phyloP scores from a whole-genome alignment of 2,329 filamentous ascomycete genomes.

The Aspergillus alliaceus region DNA sequence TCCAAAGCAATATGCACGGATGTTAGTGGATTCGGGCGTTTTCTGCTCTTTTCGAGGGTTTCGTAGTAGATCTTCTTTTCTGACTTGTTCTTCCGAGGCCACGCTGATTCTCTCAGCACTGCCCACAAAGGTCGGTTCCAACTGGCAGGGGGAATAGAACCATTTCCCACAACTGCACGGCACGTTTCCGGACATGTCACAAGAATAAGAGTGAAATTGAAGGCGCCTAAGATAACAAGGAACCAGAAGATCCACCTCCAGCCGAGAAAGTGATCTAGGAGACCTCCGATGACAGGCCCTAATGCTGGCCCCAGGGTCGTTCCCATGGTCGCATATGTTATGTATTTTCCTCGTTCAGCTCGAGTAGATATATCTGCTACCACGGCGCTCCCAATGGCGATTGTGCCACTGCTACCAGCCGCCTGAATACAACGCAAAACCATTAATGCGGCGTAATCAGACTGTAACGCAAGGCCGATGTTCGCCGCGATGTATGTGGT shows the following conservation, averaged over 20 bases:
- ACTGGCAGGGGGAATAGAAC: constrained; percentile 23
- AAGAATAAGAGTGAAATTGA: constrained; percentile 55
- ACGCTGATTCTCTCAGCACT: not conserved
- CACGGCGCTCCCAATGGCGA: constrained; percentile 70
- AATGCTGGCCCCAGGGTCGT: constrained; percentile 53
- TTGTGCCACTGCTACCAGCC: constrained; percentile 61
- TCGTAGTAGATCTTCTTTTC: not conserved
- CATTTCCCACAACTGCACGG: constrained; percentile 39
- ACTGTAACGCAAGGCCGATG: constrained; percentile 38
- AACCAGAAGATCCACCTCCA: constrained; percentile 74
- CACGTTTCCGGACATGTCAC: constrained; percentile 56
- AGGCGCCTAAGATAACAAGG: constrained; percentile 52
- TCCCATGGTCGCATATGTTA: constrained; percentile 64
- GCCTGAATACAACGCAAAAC: constrained; percentile 39
- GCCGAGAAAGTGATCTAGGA: constrained; percentile 63
- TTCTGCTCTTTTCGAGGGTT: constrained; percentile 13
- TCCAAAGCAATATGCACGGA: constrained; percentile 32
- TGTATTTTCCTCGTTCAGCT: constrained; percentile 70
- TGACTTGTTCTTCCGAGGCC: not conserved
- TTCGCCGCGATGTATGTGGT: constrained; percentile 40
- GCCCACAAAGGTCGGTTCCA: constrained; percentile 25
- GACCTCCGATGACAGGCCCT: constrained; percentile 63
- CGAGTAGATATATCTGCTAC: constrained; percentile 70
- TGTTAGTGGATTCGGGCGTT: constrained; percentile 20
- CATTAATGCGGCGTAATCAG: constrained; percentile 34